Percentiles rank a stretch among this genome's conserved stretches.
phyloP scores from a whole-genome alignment of 805 yeast genomes.

The Wickerhamomyces sydowiorum region DNA sequence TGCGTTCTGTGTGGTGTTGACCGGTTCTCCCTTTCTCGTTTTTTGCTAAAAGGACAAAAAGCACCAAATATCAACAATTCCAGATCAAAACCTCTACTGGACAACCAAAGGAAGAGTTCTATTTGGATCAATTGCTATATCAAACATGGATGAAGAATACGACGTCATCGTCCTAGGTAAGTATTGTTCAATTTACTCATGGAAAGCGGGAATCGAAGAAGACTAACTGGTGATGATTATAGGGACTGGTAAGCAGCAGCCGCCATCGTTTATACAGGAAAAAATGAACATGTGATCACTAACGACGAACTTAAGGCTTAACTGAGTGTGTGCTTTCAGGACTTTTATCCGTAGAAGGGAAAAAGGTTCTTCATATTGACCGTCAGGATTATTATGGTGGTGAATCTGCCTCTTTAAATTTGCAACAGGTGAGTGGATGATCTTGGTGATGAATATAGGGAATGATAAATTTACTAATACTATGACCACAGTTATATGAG shows the following conservation, averaged over 20 bases:
- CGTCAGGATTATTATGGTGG: constrained; percentile 95
- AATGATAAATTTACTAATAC: neutral
- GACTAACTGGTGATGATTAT: neutral
- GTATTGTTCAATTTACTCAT: constrained; percentile 12
- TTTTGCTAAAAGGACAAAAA: neutral
- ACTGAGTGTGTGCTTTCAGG: constrained; percentile 97
- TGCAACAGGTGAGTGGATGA: constrained; percentile 38
- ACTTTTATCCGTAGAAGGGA: constrained; percentile 92
- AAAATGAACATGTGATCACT: neutral
- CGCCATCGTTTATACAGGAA: constrained; percentile 2
- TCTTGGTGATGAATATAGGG: too few relatives aligned
- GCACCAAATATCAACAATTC: neutral
- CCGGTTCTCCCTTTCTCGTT: neutral
- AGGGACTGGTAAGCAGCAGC: constrained; percentile 26
- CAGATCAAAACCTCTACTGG: too few relatives aligned
- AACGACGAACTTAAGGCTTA: constrained; percentile 49
- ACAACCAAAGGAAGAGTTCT: too few relatives aligned
- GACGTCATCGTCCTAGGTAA: constrained; percentile 92
- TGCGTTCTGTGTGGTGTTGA: neutral
- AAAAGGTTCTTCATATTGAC: constrained; percentile 94
- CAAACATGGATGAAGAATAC: constrained; percentile 85
- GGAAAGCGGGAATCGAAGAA: neutral
- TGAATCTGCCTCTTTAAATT: constrained; percentile 79
- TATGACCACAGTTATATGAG: constrained; percentile 48
- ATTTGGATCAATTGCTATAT: neutral